Conservation (phyloP, 2,329 filamentous ascomycete genomes). For the Septoria linicola region DNA sequence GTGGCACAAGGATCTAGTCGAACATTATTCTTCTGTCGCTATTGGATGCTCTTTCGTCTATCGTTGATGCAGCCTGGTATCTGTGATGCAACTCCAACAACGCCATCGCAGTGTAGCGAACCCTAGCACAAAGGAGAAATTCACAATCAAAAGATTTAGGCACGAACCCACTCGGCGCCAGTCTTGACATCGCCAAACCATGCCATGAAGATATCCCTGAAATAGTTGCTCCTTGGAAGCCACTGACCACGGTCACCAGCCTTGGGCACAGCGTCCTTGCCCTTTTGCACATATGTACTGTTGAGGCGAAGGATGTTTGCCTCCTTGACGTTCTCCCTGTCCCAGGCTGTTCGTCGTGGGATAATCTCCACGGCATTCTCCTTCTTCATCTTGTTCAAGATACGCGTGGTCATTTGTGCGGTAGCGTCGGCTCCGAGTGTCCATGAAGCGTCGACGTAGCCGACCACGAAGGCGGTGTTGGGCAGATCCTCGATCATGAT, state of each 20-base stretch:
- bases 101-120: neutral
- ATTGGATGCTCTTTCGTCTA: neutral
- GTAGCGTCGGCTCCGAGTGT: conserved; percentile 58
- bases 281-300: conserved; percentile 54
- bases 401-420: conserved; percentile 49
- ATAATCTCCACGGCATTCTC: conserved; percentile 45
- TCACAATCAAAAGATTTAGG: too few species aligned
- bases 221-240: conserved; percentile 46
- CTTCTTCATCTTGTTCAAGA: conserved; percentile 53
- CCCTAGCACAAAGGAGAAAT: too few species aligned
- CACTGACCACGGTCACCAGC: conserved; percentile 48
- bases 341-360: conserved; percentile 44
- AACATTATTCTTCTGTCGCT: neutral
- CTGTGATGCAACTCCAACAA: neutral
- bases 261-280: conserved; percentile 47
- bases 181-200: conserved; percentile 45
- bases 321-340: conserved; percentile 42
- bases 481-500: conserved; percentile 63
- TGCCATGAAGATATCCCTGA: conserved; percentile 45
- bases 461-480: conserved; percentile 59
- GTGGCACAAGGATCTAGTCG: too few species aligned
- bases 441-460: conserved; percentile 63
- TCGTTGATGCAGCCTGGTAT: neutral
- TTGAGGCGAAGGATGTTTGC: conserved; percentile 47
- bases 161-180: conserved; percentile 41